phyloP scores from a whole-genome alignment of 768 basidiomycete genomes.

The Macrolepiota fuliginosa region DNA sequence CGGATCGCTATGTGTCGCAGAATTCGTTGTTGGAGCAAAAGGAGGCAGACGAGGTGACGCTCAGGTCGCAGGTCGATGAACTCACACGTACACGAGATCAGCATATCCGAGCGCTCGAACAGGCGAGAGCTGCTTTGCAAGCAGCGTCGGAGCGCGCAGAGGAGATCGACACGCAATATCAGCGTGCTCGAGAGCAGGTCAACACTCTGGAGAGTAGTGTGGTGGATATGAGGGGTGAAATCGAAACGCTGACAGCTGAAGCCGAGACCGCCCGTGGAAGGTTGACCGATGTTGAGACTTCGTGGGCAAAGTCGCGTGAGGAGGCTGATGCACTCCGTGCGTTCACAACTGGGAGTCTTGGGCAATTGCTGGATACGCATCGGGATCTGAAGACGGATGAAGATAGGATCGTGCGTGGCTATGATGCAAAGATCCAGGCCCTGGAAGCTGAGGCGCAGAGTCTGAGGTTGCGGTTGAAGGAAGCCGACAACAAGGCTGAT shows the following conservation, averaged over 20 bases:
- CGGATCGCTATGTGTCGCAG: constrained; percentile 70
- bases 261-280: constrained; percentile 65
- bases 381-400: constrained; percentile 83
- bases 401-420: constrained; percentile 68
- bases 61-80: constrained; percentile 70
- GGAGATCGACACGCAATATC: constrained; percentile 75
- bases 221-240: constrained; percentile 74
- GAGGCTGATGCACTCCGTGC: constrained; percentile 90
- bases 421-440: constrained; percentile 79
- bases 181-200: constrained; percentile 68
- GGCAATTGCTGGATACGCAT: constrained; percentile 86
- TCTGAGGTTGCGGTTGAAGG: constrained; percentile 77
- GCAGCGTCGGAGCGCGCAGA: constrained; percentile 74
- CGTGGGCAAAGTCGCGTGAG: constrained; percentile 89
- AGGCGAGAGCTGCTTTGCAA: constrained; percentile 74
- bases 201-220: constrained; percentile 72
- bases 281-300: constrained; percentile 80
- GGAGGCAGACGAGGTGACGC: constrained; percentile 70
- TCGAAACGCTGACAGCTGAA: constrained; percentile 74
- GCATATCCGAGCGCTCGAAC: constrained; percentile 85
- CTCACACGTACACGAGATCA: constrained; percentile 70
- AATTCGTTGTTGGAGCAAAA: constrained; percentile 73
- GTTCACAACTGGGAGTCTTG: constrained; percentile 81
- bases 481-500: constrained; percentile 69
- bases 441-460: constrained; percentile 77